These are phyloP conservation scores for Cladosporium velox DNA, from an alignment of 2,329 filamentous ascomycete genomes.

Conservation along the genomic window DNA sequence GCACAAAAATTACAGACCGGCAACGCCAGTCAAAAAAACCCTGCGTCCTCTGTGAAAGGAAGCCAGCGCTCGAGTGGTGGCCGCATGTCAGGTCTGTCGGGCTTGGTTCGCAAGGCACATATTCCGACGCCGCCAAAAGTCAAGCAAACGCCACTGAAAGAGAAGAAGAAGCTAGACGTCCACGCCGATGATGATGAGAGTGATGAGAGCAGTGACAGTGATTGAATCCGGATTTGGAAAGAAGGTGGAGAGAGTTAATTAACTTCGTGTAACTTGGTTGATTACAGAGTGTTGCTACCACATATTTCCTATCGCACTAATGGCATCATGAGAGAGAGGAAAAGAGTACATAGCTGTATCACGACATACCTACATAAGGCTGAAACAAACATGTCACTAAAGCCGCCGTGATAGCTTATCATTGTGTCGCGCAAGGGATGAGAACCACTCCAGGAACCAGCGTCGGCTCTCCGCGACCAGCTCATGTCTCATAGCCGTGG, in stretches of 20 bases:
- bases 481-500: neutral
- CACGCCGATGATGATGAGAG: conserved; percentile 13
- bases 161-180: conserved; percentile 6
- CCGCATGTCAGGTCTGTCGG: conserved; percentile 1
- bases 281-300: neutral
- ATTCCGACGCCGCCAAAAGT: conserved; percentile 16
- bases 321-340: neutral
- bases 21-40: neutral
- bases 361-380: neutral
- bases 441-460: neutral
- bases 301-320: neutral
- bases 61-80: conserved; percentile 1
- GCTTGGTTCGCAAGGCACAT: conserved; percentile 15
- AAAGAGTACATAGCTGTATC: conserved; percentile 5
- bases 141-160: conserved; percentile 6
- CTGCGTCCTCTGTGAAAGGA: neutral
- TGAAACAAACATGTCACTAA: neutral
- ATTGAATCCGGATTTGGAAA: neutral
- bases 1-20: neutral
- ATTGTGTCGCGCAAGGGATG: conserved; percentile 11
- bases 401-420: neutral
- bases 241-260: neutral
- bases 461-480: neutral
- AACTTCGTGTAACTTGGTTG: neutral
- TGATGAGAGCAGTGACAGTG: conserved; percentile 9